Evolutionary conservation across 2,329 filamentous ascomycete species (phyloP), one percentile per base, ranked within the genome.

Genomic region (Geosmithia putterillii): DNA sequence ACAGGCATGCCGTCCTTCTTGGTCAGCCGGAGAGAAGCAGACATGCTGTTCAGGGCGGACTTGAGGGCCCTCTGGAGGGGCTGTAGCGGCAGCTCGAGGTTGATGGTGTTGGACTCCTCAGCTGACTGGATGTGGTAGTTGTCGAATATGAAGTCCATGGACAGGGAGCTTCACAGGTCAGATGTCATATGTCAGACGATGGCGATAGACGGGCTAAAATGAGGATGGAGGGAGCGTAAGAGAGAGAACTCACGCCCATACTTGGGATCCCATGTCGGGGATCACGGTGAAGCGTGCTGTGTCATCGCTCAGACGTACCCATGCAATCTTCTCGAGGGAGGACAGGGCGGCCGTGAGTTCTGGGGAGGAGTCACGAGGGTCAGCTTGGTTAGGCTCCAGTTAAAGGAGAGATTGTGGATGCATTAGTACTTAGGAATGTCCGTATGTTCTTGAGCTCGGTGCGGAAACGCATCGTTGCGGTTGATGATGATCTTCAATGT

Each of bases 221-320:
- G n/a, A 40, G 19, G 15, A 20, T 7, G 22, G 20, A 40, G 37
- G 38, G 36, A 17, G 8, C 25, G 40, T 44, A 12, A 14, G 15
- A 32, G 38, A 43, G 45, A 36, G 48, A 38, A 79, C 81, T 58
- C 72, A 89, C 72, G 88, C 86, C 92, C 92, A 98, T 44, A 96
- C 90, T 70, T 96, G 90, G 8, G 87, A 94, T 47, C 92, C 90
- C 55, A 86, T 83, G 58, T 95, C 88, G 1, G 92, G 89, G 48
- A 96, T 90, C 55, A 96, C 86, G 47, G 92, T 96, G 66, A 98
- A 95, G 52, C 89, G 88, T 45, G 90, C 81, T 44, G 82, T 81
- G 46, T 89, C 81, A 64, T 94, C 79, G 64, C 90, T 86, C 28
- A 98, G 76, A 51, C 88, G 84, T 49, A 95, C 73, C 88, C 89